These are phyloP conservation scores for Petunia secreta DNA, from an alignment of 257 asterid genomes.

Conservation along the genomic window DNA sequence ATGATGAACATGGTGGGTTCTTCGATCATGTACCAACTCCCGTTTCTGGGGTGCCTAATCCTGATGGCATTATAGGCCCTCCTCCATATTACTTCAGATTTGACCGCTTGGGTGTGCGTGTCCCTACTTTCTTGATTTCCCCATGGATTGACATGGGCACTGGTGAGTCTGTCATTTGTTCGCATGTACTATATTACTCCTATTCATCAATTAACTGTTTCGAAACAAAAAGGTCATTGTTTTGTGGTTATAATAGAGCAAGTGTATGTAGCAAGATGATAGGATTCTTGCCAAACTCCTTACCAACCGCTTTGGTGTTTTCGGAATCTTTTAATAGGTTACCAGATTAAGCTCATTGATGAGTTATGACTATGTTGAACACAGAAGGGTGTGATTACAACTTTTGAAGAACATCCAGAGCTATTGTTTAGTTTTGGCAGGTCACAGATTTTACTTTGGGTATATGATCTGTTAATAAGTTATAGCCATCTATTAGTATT, in stretches of 20 bases:
- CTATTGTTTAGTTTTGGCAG: background rate
- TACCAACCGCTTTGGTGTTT: background rate
- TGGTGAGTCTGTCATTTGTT: conserved; percentile 49
- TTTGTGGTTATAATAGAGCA: background rate
- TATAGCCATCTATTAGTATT: background rate
- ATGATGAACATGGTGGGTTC: conserved; percentile 96
- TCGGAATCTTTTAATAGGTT: background rate
- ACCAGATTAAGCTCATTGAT: background rate
- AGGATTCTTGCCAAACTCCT: background rate
- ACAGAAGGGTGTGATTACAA: conserved; percentile 5
- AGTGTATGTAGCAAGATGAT: background rate
- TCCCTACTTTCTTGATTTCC: conserved; percentile 80
- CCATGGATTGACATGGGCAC: conserved; percentile 94
- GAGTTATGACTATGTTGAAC: background rate
- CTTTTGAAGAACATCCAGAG: background rate
- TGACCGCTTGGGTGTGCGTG: conserved; percentile 92
- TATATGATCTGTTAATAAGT: background rate
- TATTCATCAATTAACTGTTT: background rate
- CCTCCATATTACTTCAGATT: conserved; percentile 80
- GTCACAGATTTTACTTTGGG: background rate
- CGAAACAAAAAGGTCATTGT: background rate
- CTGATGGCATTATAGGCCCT: conserved; percentile 95
- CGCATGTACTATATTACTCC: background rate
- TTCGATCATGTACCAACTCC: conserved; percentile 97
- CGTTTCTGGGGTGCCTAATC: conserved; percentile 88